Evolutionary conservation across 2,329 filamentous ascomycete species (phyloP).

Genomic region (Ophiosphaerella korrae): DNA sequence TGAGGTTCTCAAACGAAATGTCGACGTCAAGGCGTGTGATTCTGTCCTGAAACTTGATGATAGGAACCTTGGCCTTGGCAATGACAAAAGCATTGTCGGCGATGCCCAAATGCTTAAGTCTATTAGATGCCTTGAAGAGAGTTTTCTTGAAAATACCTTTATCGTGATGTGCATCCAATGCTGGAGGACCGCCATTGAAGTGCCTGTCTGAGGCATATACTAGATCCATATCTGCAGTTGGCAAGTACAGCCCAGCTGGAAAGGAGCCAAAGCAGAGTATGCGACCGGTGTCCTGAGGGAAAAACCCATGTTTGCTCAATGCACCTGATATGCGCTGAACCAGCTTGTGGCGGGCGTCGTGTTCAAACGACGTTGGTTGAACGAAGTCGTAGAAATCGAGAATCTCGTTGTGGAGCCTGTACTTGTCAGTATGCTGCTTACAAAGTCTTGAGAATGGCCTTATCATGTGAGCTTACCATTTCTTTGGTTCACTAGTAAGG

Average conservation of each 20-base stretch:
- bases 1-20: conserved; percentile 90
- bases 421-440: not conserved
- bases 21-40: conserved; percentile 83
- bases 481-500: conserved; percentile 56
- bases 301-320: conserved; percentile 50
- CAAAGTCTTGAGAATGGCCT: not conserved
- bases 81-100: conserved; percentile 69
- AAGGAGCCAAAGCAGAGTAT: conserved; percentile 90
- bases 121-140: conserved; percentile 66
- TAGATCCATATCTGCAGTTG: conserved; percentile 90
- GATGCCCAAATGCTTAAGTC: conserved; percentile 62
- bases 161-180: conserved; percentile 29
- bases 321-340: conserved; percentile 69
- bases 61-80: conserved; percentile 77
- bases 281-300: conserved; percentile 54
- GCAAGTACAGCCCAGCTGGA: conserved; percentile 76
- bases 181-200: conserved; percentile 55
- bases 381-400: conserved; percentile 88
- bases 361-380: conserved; percentile 76
- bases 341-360: conserved; percentile 73
- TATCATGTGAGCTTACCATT: conserved; percentile 48
- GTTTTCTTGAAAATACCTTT: conserved; percentile 57
- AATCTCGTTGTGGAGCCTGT: conserved; percentile 85
- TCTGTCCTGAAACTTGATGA: conserved; percentile 87
- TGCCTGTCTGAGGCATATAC: conserved; percentile 75